These are phyloP conservation scores for Saccharomyces uvarum DNA, from an alignment of 1,139 yeast genomes.

Conservation along the genomic window DNA sequence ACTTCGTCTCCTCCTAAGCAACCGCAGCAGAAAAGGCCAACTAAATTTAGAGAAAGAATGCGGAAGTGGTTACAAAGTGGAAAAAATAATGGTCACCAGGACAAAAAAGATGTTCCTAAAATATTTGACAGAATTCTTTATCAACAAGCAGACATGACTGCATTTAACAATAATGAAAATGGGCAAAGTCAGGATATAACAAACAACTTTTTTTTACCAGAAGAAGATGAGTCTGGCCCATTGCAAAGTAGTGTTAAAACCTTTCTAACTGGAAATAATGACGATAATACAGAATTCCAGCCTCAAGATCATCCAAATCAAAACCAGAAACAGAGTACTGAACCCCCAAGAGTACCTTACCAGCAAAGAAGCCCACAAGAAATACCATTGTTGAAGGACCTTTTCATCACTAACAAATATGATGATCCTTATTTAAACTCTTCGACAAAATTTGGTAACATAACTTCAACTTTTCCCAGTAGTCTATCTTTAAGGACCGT, in stretches of 20 bases:
- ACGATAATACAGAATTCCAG: background rate
- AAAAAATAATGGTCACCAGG: background rate
- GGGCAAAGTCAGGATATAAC: background rate
- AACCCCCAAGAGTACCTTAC: background rate
- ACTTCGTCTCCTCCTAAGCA: background rate
- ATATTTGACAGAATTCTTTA: background rate
- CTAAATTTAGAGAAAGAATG: background rate
- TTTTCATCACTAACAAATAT: background rate
- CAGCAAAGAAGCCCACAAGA: background rate
- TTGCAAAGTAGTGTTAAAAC: background rate
- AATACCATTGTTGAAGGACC: background rate
- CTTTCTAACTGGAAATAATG: conserved; percentile 5
- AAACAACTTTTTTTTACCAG: conserved; percentile 1
- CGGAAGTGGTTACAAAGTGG: background rate
- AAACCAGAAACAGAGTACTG: background rate
- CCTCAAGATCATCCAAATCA: background rate
- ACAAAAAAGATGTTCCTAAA: background rate
- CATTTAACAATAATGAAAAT: background rate
- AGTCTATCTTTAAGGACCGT: conserved; percentile 6
- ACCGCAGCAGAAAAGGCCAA: background rate
- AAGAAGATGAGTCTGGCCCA: background rate
- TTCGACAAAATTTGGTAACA: background rate
- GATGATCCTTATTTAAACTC: background rate
- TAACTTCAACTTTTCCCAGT: background rate
- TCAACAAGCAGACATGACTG: background rate